Percentiles rank a stretch among this genome's conserved stretches.
phyloP scores from a whole-genome alignment of 495 filamentous ascomycete species.

The Aspergillus funiculosus region DNA sequence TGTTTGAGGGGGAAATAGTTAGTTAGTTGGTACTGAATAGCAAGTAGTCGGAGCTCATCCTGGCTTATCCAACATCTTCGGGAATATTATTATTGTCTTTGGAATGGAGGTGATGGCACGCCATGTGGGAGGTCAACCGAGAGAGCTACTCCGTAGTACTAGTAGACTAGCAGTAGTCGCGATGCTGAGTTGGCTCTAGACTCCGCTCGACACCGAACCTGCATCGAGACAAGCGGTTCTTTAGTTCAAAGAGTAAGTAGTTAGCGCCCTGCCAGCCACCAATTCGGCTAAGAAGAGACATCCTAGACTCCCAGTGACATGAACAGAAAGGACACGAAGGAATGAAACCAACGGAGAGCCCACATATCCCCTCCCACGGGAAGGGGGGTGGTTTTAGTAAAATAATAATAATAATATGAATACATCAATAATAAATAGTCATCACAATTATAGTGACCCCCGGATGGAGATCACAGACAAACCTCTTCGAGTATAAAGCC shows the following conservation, averaged over 20 bases:
- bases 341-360: conserved; percentile 1
- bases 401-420: neutral
- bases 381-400: too few relatives aligned
- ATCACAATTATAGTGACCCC: neutral
- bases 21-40: too few relatives aligned
- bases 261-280: conserved; percentile 20
- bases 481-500: too few relatives aligned
- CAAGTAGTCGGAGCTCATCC: conserved; percentile 15
- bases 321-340: conserved; percentile 1
- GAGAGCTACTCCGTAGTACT: conserved; percentile 17
- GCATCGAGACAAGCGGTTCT: conserved; percentile 17
- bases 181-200: conserved; percentile 27
- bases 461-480: too few relatives aligned
- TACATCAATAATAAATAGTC: neutral
- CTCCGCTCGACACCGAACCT: conserved; percentile 23
- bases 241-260: conserved; percentile 15
- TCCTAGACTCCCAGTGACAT: conserved; percentile 9
- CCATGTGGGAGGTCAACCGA: conserved; percentile 25
- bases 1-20: conserved; percentile 17
- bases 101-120: conserved; percentile 14
- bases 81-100: conserved; percentile 9
- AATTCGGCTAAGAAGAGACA: conserved; percentile 13
- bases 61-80: conserved; percentile 14
- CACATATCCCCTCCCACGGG: neutral
- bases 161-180: too few relatives aligned